phyloP scores from a whole-genome alignment of 768 basidiomycete genomes.

The Tremella yokohamensis region DNA sequence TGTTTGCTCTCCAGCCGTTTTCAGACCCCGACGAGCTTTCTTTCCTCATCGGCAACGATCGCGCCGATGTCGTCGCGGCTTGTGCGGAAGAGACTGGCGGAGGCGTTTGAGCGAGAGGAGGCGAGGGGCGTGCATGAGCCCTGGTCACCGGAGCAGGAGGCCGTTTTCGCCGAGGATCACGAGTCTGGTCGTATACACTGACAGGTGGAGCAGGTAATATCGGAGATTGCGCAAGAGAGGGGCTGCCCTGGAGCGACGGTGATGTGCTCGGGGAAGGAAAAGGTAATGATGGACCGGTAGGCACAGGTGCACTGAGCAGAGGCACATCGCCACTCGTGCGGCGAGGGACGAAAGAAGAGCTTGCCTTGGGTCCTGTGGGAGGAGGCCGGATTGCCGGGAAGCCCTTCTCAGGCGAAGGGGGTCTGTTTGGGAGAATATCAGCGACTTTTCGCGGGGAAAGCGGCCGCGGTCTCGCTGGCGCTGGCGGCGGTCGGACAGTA shows the following conservation, averaged over 20 bases:
- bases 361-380: conserved; percentile 3
- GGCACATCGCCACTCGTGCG: neutral
- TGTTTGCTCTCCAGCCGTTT: too few species aligned
- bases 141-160: neutral
- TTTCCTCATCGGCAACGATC: too few species aligned
- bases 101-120: neutral
- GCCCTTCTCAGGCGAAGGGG: neutral
- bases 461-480: neutral
- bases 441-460: neutral
- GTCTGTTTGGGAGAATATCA: neutral
- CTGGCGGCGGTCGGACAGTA: neutral
- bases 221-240: too few species aligned
- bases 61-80: too few species aligned
- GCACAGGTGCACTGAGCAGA: neutral
- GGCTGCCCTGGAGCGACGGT: too few species aligned
- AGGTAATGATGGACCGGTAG: neutral
- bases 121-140: too few species aligned
- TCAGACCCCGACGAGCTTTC: too few species aligned
- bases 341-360: neutral
- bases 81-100: neutral
- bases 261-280: too few species aligned
- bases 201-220: neutral
- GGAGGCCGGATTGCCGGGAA: neutral
- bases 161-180: neutral
- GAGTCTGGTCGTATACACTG: conserved; percentile 5